Percentiles rank a stretch among this genome's conserved stretches.
phyloP scores from a whole-genome alignment of 139 green algal genomes.

The Chloropicon primus region DNA sequence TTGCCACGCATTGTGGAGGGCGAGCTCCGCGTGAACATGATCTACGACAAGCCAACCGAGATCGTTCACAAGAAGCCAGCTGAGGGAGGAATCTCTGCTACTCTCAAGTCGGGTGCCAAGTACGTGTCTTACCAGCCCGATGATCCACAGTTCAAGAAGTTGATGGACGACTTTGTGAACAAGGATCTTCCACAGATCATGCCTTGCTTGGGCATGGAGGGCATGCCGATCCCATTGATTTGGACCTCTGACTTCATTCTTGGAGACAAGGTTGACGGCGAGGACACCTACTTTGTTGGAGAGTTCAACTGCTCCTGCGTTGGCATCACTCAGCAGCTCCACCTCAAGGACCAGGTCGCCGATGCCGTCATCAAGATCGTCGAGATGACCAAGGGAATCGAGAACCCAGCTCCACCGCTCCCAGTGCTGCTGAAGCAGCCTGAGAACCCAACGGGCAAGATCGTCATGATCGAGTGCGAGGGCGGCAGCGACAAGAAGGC shows the following conservation, averaged over 20 bases:
- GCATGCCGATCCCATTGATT: constrained; percentile 17
- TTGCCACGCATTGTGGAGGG: constrained; percentile 25
- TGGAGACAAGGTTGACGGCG: constrained; percentile 15
- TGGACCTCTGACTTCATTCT: constrained; percentile 30
- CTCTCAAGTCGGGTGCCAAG: constrained; percentile 14
- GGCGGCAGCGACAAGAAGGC: constrained; percentile 20
- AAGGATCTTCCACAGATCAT: constrained; percentile 18
- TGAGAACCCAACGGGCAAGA: neutral
- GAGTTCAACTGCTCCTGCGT: constrained; percentile 33
- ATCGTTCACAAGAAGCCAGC: constrained; percentile 32
- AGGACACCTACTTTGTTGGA: constrained; percentile 21
- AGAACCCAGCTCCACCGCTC: neutral
- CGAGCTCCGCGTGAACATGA: constrained; percentile 25
- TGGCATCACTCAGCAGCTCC: constrained; percentile 21
- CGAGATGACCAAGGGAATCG: neutral
- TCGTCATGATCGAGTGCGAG: constrained; percentile 14
- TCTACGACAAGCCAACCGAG: constrained; percentile 19
- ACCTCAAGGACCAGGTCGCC: constrained; percentile 8
- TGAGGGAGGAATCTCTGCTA: constrained; percentile 20
- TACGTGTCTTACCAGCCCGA: constrained; percentile 19
- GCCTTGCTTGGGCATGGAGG: constrained; percentile 12
- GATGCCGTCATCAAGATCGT: constrained; percentile 16
- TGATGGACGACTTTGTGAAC: constrained; percentile 18
- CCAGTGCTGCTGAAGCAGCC: neutral
- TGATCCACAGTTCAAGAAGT: constrained; percentile 13